phyloP scores from a whole-genome alignment of 208 protist species.

The Trypanosoma caninum region DNA sequence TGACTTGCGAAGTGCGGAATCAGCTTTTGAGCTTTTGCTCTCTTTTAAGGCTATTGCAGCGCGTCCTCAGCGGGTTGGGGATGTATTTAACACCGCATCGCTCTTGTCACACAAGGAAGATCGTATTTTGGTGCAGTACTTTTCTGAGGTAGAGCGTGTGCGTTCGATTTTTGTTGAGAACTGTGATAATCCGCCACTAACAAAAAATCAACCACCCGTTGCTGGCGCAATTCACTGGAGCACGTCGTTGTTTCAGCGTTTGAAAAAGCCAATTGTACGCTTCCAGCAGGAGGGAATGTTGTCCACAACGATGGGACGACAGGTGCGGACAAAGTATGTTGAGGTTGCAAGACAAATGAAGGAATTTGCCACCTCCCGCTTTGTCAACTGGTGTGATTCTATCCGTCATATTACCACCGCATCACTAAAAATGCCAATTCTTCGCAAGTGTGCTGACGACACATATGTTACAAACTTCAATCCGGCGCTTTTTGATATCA shows the following conservation, averaged over 20 bases:
- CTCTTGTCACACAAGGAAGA: conserved; percentile 95
- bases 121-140: conserved; percentile 95
- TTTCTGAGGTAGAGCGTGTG: conserved; percentile 89
- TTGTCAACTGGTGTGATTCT: conserved; percentile 89
- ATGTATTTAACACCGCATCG: conserved; percentile 87
- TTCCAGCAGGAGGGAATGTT: conserved; percentile 95
- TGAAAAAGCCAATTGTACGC: conserved; percentile 96
- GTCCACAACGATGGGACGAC: conserved; percentile 82
- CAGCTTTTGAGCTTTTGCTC: conserved; percentile 96
- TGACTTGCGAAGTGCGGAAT: conserved; percentile 96
- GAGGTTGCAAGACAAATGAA: conserved; percentile 92
- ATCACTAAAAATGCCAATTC: conserved; percentile 91
- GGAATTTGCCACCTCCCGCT: conserved; percentile 90
- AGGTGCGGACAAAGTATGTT: conserved; percentile 92
- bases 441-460: conserved; percentile 66
- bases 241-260: conserved; percentile 94
- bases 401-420: conserved; percentile 81
- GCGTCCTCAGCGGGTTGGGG: conserved; percentile 66
- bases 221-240: conserved; percentile 97
- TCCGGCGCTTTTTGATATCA: conserved; percentile 88
- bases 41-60: conserved; percentile 95
- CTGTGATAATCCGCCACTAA: conserved; percentile 89
- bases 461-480: conserved; percentile 95
- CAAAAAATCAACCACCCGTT: conserved; percentile 97
- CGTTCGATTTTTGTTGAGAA: conserved; percentile 91